Conservation (phyloP, 2,329 filamentous ascomycete species). For the Aureobasidium subglaciale region DNA sequence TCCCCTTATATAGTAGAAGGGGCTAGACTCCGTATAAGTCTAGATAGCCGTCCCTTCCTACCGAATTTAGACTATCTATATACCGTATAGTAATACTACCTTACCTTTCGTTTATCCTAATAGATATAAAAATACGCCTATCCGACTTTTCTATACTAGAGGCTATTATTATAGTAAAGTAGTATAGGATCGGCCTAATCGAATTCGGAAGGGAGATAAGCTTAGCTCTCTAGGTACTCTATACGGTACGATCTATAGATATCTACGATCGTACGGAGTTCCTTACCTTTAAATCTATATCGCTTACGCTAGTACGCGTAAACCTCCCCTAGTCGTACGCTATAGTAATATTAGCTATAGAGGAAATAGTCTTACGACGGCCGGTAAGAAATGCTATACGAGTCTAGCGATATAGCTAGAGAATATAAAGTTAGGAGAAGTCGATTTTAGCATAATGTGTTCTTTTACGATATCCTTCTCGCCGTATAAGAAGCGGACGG, state of each 20-base stretch:
- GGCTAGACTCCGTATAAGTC: background rate
- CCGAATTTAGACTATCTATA: background rate
- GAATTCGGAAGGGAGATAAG: background rate
- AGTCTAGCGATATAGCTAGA: background rate
- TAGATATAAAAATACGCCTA: background rate
- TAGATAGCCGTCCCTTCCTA: background rate
- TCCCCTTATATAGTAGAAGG: background rate
- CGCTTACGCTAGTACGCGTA: background rate
- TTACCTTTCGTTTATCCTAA: background rate
- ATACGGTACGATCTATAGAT: background rate
- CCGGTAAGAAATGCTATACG: background rate
- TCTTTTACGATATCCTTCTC: background rate
- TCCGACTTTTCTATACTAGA: background rate
- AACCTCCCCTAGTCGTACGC: background rate
- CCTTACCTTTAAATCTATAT: background rate
- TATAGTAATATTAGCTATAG: background rate
- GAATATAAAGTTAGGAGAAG: background rate
- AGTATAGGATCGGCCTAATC: background rate
- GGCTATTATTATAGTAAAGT: background rate
- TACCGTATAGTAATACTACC: background rate
- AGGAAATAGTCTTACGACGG: background rate
- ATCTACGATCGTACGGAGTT: background rate
- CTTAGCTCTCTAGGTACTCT: background rate
- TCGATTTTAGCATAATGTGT: background rate
- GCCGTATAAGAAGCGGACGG: background rate